A percentile compares a stretch with the other conserved stretches of the same genome.
phyloP scores from a whole-genome alignment of 371 early-diverging fungal genomes.

The Mycotypha africana region DNA sequence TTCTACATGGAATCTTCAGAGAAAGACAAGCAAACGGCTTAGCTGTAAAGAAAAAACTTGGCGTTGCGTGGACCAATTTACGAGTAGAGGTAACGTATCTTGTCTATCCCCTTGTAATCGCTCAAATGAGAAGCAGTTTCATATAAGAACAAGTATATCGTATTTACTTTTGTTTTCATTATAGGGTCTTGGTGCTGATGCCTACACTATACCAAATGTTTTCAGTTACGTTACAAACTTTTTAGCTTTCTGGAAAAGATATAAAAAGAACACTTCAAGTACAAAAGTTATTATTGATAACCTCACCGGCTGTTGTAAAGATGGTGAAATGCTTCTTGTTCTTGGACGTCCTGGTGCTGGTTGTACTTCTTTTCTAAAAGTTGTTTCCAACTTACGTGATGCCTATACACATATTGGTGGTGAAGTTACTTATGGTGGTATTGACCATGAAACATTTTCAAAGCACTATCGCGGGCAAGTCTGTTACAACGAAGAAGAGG shows the following conservation, averaged over 20 bases:
- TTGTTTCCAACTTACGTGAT: slow-evolving; percentile 57
- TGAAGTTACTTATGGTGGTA: slow-evolving; percentile 57
- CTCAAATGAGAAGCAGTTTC: too few relatives aligned
- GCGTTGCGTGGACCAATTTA: slow-evolving; percentile 46
- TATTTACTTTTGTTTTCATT: neutral
- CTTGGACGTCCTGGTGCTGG: slow-evolving; percentile 74
- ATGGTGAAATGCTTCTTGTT: slow-evolving; percentile 72
- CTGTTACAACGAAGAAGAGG: slow-evolving; percentile 68
- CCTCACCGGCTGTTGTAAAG: slow-evolving; percentile 54
- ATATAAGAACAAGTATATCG: too few relatives aligned
- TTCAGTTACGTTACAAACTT: slow-evolving; percentile 9
- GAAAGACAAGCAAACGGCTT: slow-evolving; percentile 18
- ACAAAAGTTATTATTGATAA: slow-evolving; percentile 43
- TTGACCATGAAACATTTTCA: slow-evolving; percentile 48
- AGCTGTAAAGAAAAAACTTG: slow-evolving; percentile 31
- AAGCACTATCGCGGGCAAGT: slow-evolving; percentile 57
- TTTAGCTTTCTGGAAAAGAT: slow-evolving; percentile 28
- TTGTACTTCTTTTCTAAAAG: slow-evolving; percentile 61
- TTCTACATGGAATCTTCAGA: slow-evolving; percentile 16
- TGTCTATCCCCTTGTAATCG: too few relatives aligned
- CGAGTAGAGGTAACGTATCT: slow-evolving; percentile 35
- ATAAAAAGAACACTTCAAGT: slow-evolving; percentile 9
- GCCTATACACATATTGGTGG: slow-evolving; percentile 54
- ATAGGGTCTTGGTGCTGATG: slow-evolving; percentile 38
- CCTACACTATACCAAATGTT: slow-evolving; percentile 31